Percentiles rank a stretch among this genome's conserved stretches.
These are phyloP conservation scores for Anacardium occidentale DNA, from an alignment of 345 rosid species.

Conservation along the genomic window DNA sequence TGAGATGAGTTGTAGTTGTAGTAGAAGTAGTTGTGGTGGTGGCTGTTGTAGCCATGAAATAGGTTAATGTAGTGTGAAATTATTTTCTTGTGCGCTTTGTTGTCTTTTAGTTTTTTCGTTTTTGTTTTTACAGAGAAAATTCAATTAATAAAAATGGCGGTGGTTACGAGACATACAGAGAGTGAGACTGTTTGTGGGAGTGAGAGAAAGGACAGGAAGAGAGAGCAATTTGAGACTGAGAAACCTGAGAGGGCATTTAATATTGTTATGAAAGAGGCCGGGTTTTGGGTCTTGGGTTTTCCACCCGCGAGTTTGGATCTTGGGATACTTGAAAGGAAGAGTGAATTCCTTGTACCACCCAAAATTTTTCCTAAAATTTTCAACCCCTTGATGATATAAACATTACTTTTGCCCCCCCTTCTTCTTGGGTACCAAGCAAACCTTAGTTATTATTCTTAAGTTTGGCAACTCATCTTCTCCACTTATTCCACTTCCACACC, in stretches of 20 bases:
- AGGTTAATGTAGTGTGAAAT: neutral
- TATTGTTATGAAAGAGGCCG: neutral
- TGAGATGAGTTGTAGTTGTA: constrained; percentile 28
- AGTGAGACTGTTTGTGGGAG: neutral
- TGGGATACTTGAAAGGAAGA: neutral
- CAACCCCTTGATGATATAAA: too few species aligned
- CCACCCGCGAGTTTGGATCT: neutral
- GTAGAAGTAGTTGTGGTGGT: constrained; percentile 18
- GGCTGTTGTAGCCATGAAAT: constrained; percentile 43
- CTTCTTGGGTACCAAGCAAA: too few species aligned
- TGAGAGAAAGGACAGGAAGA: constrained; percentile 9
- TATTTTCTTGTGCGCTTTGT: neutral
- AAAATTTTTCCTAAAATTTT: too few species aligned
- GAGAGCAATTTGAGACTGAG: neutral
- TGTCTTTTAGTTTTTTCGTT: constrained; percentile 39
- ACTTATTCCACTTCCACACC: too few species aligned
- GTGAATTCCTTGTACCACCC: too few species aligned
- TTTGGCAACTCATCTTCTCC: too few species aligned
- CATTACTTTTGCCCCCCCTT: too few species aligned
- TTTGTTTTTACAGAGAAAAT: neutral
- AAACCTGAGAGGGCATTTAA: constrained; percentile 6
- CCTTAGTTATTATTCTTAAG: too few species aligned
- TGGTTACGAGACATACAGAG: constrained; percentile 27
- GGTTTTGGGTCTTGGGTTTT: neutral
- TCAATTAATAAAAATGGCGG: constrained; percentile 26